A percentile compares a stretch with the other conserved stretches of the same genome.
Evolutionary conservation across 2,329 filamentous ascomycete species (phyloP).

Genomic region (Talaromyces sp.): DNA sequence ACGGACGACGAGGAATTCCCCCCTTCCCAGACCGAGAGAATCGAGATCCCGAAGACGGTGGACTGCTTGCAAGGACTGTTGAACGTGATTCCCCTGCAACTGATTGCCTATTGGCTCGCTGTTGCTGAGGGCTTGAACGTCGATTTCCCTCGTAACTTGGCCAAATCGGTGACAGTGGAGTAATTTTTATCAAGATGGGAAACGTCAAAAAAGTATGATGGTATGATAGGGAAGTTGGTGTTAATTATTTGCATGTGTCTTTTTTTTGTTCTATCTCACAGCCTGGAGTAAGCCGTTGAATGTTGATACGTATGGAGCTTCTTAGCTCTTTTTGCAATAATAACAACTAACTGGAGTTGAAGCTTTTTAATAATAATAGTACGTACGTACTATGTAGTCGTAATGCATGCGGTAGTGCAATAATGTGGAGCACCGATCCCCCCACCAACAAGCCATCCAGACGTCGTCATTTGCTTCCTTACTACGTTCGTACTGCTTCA

Average conservation of each 20-base stretch:
- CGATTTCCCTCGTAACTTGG: constrained; percentile 96
- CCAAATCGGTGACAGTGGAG: constrained; percentile 98
- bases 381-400: neutral
- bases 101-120: constrained; percentile 98
- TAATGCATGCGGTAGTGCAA: neutral
- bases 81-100: constrained; percentile 94
- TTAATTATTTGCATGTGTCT: neutral
- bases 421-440: neutral
- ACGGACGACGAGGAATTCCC: constrained; percentile 82
- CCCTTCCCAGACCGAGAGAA: constrained; percentile 83
- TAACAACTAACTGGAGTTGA: neutral
- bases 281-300: neutral
- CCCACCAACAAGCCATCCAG: neutral
- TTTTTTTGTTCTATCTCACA: constrained; percentile 1
- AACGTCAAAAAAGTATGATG: neutral
- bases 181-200: constrained; percentile 44
- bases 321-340: neutral
- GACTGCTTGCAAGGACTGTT: constrained; percentile 93
- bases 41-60: constrained; percentile 93
- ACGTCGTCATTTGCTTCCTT: neutral
- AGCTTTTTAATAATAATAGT: neutral
- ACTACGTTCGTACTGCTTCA: neutral
- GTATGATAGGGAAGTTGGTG: constrained; percentile 4
- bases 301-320: neutral
- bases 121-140: constrained; percentile 95